phyloP scores from a whole-genome alignment of 306 rosid species.

The Albizia julibrissin region DNA sequence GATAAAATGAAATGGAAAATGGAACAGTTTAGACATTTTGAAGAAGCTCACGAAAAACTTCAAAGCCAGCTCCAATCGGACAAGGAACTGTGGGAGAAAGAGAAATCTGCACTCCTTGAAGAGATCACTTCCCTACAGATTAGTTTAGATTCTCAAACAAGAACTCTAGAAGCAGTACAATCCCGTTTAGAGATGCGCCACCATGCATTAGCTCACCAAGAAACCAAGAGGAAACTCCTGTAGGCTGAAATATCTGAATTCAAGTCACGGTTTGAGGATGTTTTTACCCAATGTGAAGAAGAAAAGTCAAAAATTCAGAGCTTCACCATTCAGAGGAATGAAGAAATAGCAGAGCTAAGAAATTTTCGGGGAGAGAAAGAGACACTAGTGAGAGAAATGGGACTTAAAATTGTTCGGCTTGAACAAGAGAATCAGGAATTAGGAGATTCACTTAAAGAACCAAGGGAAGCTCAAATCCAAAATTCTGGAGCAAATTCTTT shows the following conservation, averaged over 20 bases:
- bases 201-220: conserved; percentile 73
- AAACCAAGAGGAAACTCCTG: conserved; percentile 64
- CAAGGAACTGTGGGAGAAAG: conserved; percentile 65
- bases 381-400: conserved; percentile 46
- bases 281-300: conserved; percentile 47
- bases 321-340: conserved; percentile 46
- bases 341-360: conserved; percentile 57
- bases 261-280: conserved; percentile 48
- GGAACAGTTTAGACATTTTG: conserved; percentile 70
- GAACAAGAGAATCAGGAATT: conserved; percentile 66
- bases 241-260: conserved; percentile 64
- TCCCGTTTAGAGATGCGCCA: conserved; percentile 69
- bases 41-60: conserved; percentile 66
- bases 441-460: conserved; percentile 51
- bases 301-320: conserved; percentile 51
- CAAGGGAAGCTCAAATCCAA: conserved; percentile 61
- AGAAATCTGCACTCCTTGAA: conserved; percentile 44
- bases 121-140: conserved; percentile 56
- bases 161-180: conserved; percentile 52
- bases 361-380: conserved; percentile 51
- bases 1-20: conserved; percentile 76
- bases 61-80: conserved; percentile 43
- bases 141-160: conserved; percentile 61
- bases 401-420: conserved; percentile 46
- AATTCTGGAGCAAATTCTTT: conserved; percentile 43